phyloP scores from a whole-genome alignment of 139 green algal species.

The Coelastrella sp. region DNA sequence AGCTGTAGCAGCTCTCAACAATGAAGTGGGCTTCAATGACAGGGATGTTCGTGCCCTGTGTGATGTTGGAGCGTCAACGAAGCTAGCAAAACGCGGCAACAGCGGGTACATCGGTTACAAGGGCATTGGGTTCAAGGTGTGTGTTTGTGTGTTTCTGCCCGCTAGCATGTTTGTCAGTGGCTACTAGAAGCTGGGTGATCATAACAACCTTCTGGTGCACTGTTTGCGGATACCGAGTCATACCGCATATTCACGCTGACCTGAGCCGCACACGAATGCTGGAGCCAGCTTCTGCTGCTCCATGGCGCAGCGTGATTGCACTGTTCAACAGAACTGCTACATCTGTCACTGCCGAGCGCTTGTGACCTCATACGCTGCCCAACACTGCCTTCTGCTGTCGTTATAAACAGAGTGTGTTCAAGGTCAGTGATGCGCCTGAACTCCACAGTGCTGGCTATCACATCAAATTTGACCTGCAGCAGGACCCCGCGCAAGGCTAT shows the following conservation, averaged over 20 bases:
- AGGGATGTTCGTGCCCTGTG: constrained; percentile 22
- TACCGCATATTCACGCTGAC: too few relatives aligned
- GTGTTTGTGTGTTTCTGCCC: constrained; percentile 3
- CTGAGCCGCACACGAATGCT: too few relatives aligned
- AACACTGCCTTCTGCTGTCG: neutral
- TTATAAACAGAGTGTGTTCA: constrained; percentile 12
- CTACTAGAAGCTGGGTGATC: too few relatives aligned
- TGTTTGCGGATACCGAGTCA: too few relatives aligned
- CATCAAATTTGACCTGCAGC: constrained; percentile 61
- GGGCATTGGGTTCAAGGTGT: constrained; percentile 62
- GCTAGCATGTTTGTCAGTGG: neutral
- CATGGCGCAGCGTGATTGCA: too few relatives aligned
- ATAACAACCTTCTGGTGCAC: too few relatives aligned
- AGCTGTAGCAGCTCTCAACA: constrained; percentile 5
- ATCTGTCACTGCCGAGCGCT: neutral
- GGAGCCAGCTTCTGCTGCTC: too few relatives aligned
- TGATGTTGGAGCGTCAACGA: constrained; percentile 30
- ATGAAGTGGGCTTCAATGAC: constrained; percentile 25
- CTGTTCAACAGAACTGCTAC: neutral
- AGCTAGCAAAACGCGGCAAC: neutral
- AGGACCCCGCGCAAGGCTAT: constrained; percentile 61
- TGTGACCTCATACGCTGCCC: neutral
- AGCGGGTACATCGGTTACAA: constrained; percentile 44
- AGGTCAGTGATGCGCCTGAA: constrained; percentile 48
- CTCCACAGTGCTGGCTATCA: constrained; percentile 67